Evolutionary conservation across 768 basidiomycete genomes (phyloP), one percentile per base, ranked within the genome.

Genomic region (Amanita inopinata): DNA sequence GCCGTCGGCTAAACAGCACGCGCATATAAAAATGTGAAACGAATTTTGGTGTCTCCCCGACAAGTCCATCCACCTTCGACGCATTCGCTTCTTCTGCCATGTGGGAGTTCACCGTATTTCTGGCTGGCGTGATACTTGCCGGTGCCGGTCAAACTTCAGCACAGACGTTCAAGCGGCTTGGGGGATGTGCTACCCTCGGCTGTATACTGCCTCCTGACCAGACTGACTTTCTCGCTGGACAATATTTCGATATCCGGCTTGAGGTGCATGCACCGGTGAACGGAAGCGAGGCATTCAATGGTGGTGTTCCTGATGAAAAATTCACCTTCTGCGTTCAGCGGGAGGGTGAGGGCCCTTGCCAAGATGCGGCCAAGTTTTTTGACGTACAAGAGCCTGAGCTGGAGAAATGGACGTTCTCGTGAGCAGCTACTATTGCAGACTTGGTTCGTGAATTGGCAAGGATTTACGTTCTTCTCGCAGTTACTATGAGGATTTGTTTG

Each of bases 151-250:
- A 49, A 17, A 56, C 49, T 18, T 57, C 56, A 33, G 65, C 63
- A 6, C 66, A 69, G 43, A 61, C 61, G 20, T 68, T 61, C 56
- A 56, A 60, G 49, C 59, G 67, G 19, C 61, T 69, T 9, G 66
- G 67, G 5, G 52, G 59, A 25, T 69, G 67, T 43, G 64, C 66
- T 1, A 63, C 53, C 17, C 55, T 69, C 10, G 66, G 66, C 28
- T 68, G 66, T 36, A 52, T 68, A 10, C 63, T 69, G 43, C 67
- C 66, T 17, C 67, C 67, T 15, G 66, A 69, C 49, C 67, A 66
- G 41, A 63, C 62, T 23, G 65, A 67, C 39, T 69, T 69, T 52
- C 53, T 65, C 18, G 56, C 63, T 27, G 66, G 67, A 14, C 66
- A 68, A 46, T 53, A 63, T 22, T 69, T 68, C 48, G 67, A 68